Evolutionary conservation across 257 asterid species (phyloP).

Genomic region (Solanum arcanum): DNA sequence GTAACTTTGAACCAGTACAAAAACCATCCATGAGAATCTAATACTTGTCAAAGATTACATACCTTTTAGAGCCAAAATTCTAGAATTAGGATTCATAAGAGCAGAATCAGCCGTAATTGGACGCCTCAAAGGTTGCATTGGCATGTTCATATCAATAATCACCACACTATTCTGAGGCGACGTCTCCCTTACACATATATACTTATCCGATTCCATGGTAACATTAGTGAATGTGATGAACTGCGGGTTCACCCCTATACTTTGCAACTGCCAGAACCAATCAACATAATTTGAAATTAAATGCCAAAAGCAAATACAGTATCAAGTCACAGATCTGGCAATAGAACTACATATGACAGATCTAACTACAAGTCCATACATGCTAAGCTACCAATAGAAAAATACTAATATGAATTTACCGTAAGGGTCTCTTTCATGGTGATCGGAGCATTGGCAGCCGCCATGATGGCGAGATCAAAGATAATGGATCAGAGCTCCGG

Average conservation of each 20-base stretch:
- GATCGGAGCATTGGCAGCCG: slow-evolving; percentile 99
- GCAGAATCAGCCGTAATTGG: slow-evolving; percentile 99
- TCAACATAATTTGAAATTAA: slow-evolving; percentile 27
- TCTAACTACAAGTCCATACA: neutral
- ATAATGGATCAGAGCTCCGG: slow-evolving; percentile 37
- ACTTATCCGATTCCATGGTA: slow-evolving; percentile 98
- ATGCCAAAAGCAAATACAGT: neutral
- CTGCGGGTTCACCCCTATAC: slow-evolving; percentile 91
- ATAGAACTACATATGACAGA: slow-evolving; percentile 7
- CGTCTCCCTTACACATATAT: slow-evolving; percentile 95
- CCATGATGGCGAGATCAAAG: slow-evolving; percentile 58
- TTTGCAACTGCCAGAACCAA: slow-evolving; percentile 61
- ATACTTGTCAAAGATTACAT: neutral
- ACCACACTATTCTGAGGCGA: slow-evolving; percentile 94
- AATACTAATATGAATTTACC: slow-evolving; percentile 24
- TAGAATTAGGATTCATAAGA: slow-evolving; percentile 87
- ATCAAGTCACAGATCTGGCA: slow-evolving; percentile 29
- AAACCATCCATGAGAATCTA: neutral
- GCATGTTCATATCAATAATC: slow-evolving; percentile 91
- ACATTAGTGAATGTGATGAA: slow-evolving; percentile 92
- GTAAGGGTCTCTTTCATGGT: slow-evolving; percentile 93
- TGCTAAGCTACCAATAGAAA: neutral
- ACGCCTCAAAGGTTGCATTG: slow-evolving; percentile 91
- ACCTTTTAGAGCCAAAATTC: slow-evolving; percentile 96
- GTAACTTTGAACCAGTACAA: neutral